Evolutionary conservation across 2,329 filamentous ascomycete genomes (phyloP), one percentile per base, ranked within the genome.

Genomic region (Xylariales sp.): DNA sequence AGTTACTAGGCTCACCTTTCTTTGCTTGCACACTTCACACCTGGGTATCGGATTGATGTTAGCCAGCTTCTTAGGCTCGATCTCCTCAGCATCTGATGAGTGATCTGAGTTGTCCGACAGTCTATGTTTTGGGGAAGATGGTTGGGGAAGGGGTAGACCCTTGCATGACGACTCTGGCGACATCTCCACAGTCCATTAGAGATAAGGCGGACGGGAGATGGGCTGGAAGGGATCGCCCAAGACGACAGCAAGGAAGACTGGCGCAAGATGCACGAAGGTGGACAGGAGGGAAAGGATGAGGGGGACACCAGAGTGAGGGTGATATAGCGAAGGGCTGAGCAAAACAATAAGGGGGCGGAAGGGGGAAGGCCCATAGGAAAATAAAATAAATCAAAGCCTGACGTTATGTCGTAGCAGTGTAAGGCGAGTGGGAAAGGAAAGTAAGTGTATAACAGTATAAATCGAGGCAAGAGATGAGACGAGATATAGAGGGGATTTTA

Each of bases 11-110:
- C 37, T 24, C 15, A 40, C 85, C 71, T 90, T 91, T 66, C 86
- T 71, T 60, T 85, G 81, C 62, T 90, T 89, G 67, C 85, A 88
- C 36, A 85, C 72, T 63, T 90, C 86, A 55, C 86, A 83, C 53
- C 80, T 83, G 60, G 55, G 53, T 32, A 59, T 47, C 10, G 41
- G 23, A 37, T 45, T 43, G 10, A 38, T 39, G 52, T 71, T 60
- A 70, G 69, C 52, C 47, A 56, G 49, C 36, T 40, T 37, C 21
- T 49, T 49, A 25, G 48, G 42, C 30, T 50, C 42, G 23, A 45
- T 35, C 43, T 40, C 30, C 29, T 23, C 14, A 21, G 19, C 32
- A 24, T 14, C 20, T 13, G 27, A 27, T 12, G 31, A 35, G 24
- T 17, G 25, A 11, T 28, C 30, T 8, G 41, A 40, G 64, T 50